Conservation (phyloP, 2,329 filamentous ascomycete genomes). For the Xylariaceae sp. region DNA sequence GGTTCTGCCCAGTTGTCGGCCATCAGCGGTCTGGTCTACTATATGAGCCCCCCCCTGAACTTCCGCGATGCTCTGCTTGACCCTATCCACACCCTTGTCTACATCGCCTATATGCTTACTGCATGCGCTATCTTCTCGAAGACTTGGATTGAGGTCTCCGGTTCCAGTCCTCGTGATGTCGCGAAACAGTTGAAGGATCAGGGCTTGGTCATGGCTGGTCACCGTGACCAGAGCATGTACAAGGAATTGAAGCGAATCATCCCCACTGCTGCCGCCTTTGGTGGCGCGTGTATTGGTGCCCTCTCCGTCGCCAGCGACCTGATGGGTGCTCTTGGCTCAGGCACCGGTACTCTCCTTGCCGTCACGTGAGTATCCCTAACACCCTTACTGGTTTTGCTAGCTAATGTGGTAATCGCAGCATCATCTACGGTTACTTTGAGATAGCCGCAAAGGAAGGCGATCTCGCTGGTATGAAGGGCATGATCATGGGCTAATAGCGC, state of each 20-base stretch:
- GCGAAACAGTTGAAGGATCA: slow-evolving; percentile 99
- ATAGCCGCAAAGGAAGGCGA: slow-evolving; percentile 99
- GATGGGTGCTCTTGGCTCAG: slow-evolving; percentile 90
- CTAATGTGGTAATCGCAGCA: slow-evolving; percentile 46
- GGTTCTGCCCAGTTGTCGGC: slow-evolving; percentile 94
- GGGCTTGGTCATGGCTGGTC: slow-evolving; percentile 97
- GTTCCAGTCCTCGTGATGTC: slow-evolving; percentile 94
- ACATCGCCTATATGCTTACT: slow-evolving; percentile 96
- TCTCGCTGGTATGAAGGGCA: slow-evolving; percentile 74
- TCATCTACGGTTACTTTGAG: slow-evolving; percentile 99
- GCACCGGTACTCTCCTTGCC: slow-evolving; percentile 95
- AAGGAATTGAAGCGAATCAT: slow-evolving; percentile 99
- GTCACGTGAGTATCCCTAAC: slow-evolving; percentile 80
- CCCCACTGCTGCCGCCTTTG: slow-evolving; percentile 94
- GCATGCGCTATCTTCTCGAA: slow-evolving; percentile 99
- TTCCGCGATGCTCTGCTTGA: slow-evolving; percentile 96
- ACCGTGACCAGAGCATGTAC: slow-evolving; percentile 99
- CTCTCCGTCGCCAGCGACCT: slow-evolving; percentile 94
- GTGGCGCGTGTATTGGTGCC: slow-evolving; percentile 97
- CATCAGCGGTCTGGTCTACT: slow-evolving; percentile 91
- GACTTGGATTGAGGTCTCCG: slow-evolving; percentile 99
- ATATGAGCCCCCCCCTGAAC: slow-evolving; percentile 98
- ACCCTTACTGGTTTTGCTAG: background rate
- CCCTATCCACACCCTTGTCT: slow-evolving; percentile 92
- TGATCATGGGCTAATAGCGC: slow-evolving; percentile 60